Evolutionary conservation across 2,329 filamentous ascomycete species (phyloP), one percentile per base, ranked within the genome.

Genomic region (Allantophomopsis lycopodina): DNA sequence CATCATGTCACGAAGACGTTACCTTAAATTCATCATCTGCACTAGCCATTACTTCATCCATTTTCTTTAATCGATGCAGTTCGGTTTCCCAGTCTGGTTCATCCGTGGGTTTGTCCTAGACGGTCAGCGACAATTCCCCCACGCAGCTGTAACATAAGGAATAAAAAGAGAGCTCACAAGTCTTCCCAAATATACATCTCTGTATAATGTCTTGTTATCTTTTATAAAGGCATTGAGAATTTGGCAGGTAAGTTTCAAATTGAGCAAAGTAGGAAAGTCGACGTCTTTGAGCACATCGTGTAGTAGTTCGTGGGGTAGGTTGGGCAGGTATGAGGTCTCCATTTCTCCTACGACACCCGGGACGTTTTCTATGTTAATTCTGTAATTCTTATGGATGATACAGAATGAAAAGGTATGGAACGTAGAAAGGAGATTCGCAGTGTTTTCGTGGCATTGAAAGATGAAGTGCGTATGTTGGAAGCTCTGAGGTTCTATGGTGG

Each of bases 271-370:
- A 32, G 57, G 54, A 1, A 75, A 72, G 20, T 69, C 58, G 31
- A 80, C 63, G 46, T 67, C 64, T 42, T 55, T 57, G 45, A 84
- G 61, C 46, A 83, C 72, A 50, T 68, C 61, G 49, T 79, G 72
- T 18, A 83, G 53, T 33, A 83, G 65, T 61, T 84, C 79, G 6
- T 69, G 63, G 7, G 77, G 76, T 16, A 80, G 66, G 23, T 10
- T 28, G 23, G 23, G 23, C 23, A 28, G 23, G 23, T 28, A 28
- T 28, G 23, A 28, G 23, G 23, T 28, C 23, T 28, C 23, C 23
- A 28, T 28, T 28, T 28, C 23, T 8, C 23, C 23, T 28, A 10
- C 23, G 8, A 8, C 11, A 28, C 23, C 23, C 23, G 3, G 11
- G 7, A 3, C 10, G 8, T 28, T 10, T 8, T 28, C 23, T 28